These are phyloP conservation scores for Cicer arietinum DNA, from an alignment of 306 rosid species.

Conservation along the genomic window DNA sequence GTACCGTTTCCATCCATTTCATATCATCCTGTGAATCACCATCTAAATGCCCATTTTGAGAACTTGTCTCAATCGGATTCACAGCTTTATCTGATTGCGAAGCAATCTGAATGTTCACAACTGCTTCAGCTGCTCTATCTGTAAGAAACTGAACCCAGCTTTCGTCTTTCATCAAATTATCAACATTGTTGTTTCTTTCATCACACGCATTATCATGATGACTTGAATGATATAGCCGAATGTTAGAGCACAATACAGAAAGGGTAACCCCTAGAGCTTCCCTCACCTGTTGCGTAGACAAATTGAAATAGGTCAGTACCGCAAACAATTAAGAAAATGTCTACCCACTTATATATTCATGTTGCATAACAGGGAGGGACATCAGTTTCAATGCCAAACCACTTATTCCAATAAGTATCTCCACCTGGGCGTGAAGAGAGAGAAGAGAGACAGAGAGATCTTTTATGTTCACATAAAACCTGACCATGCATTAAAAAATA, in stretches of 20 bases:
- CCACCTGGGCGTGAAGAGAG: background rate
- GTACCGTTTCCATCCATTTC: conserved; percentile 99
- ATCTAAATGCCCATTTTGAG: conserved; percentile 71
- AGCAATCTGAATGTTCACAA: conserved; percentile 76
- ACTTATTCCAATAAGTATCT: conserved; percentile 12
- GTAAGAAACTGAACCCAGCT: conserved; percentile 72
- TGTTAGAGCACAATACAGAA: conserved; percentile 86
- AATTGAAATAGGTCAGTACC: conserved; percentile 44
- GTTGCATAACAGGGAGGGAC: conserved; percentile 19
- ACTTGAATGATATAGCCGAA: conserved; percentile 74
- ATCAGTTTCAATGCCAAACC: conserved; percentile 6
- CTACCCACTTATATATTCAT: background rate
- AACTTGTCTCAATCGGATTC: conserved; percentile 50
- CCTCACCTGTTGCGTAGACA: conserved; percentile 73
- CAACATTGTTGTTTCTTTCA: conserved; percentile 46
- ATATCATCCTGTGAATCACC: conserved; percentile 85
- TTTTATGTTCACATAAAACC: conserved; percentile 15
- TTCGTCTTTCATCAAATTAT: conserved; percentile 63
- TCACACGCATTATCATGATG: conserved; percentile 52
- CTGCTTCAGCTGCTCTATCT: conserved; percentile 68
- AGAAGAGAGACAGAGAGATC: background rate
- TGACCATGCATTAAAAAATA: conserved; percentile 27
- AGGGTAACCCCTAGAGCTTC: conserved; percentile 91
- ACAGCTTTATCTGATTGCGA: conserved; percentile 68
- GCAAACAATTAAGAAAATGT: conserved; percentile 32